A percentile compares a stretch with the other conserved stretches of the same genome.
These are phyloP conservation scores for Musa acuminata DNA, from an alignment of 176 grass and related monocot species.

Conservation along the genomic window DNA sequence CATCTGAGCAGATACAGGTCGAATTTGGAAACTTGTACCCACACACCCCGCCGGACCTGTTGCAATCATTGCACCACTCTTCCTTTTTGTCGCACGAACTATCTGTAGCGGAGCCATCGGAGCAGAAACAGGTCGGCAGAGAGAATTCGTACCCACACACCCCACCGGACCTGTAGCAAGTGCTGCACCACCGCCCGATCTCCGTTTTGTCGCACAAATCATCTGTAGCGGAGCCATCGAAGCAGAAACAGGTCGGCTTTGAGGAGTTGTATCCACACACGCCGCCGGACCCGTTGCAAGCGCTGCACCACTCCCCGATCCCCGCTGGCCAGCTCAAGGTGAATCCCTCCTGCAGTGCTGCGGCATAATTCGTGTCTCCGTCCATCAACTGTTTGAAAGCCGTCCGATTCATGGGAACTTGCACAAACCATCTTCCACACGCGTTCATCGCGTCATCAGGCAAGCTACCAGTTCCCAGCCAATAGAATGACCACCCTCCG, in stretches of 20 bases:
- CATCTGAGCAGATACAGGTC: constrained; percentile 33
- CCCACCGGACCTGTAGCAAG: too few relatives aligned
- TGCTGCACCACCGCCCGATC: too few relatives aligned
- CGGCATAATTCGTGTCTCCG: background rate
- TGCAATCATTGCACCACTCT: constrained; percentile 18
- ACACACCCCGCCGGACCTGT: constrained; percentile 25
- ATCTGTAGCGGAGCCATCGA: constrained; percentile 6
- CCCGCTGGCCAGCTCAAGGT: constrained; percentile 18
- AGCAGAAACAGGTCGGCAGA: too few relatives aligned
- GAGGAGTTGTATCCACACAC: constrained; percentile 25
- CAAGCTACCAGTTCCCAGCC: background rate
- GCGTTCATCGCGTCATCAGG: rapidly evolving
- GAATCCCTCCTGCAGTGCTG: constrained; percentile 24
- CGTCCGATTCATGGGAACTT: background rate
- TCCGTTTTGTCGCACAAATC: too few relatives aligned
- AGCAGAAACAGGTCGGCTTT: constrained; percentile 35
- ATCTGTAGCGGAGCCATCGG: too few relatives aligned
- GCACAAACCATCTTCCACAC: background rate
- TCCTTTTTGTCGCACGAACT: too few relatives aligned
- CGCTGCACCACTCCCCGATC: constrained; percentile 19
- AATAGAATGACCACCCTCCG: background rate
- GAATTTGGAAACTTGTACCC: constrained; percentile 23
- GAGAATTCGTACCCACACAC: too few relatives aligned
- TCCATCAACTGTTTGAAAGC: background rate
- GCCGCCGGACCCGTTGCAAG: constrained; percentile 17